These are phyloP conservation scores for Suillus ampliporus DNA, from an alignment of 768 basidiomycete genomes.

Conservation along the genomic window DNA sequence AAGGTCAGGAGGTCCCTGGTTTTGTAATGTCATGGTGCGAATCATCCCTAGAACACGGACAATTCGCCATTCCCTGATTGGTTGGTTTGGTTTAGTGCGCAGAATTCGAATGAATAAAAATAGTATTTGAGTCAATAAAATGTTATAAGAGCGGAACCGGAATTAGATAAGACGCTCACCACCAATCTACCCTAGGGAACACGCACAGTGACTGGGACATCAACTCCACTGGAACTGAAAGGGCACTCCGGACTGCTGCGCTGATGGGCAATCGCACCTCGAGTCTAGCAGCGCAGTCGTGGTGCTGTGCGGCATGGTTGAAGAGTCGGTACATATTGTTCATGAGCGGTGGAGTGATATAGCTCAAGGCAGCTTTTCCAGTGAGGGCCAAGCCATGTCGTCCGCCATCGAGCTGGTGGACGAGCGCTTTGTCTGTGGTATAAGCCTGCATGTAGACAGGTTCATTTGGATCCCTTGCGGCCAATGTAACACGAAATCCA, in stretches of 20 bases:
- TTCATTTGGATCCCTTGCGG: constrained; percentile 19
- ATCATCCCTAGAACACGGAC: not conserved
- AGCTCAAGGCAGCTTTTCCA: constrained; percentile 15
- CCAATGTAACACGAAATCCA: constrained; percentile 36
- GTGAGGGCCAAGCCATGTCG: constrained; percentile 31
- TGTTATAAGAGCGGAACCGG: no score
- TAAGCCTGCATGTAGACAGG: constrained; percentile 38
- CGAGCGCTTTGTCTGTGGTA: constrained; percentile 39
- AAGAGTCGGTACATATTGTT: constrained; percentile 28
- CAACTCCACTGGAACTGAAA: not conserved
- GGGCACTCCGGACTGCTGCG: not conserved
- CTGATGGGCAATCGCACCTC: constrained; percentile 35
- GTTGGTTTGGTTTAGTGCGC: no score
- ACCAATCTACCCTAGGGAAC: not conserved
- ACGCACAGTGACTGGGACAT: not conserved
- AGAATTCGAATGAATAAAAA: no score
- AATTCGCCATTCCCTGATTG: constrained; percentile 22
- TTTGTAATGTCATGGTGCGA: constrained; percentile 32
- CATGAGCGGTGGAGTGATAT: constrained; percentile 8
- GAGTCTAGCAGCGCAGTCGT: constrained; percentile 30
- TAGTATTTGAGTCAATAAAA: no score
- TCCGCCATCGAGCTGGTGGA: constrained; percentile 23
- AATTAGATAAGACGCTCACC: not conserved
- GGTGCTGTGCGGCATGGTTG: constrained; percentile 16
- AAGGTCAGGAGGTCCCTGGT: constrained; percentile 10